phyloP scores from a whole-genome alignment of 805 yeast species.

The Candida yuanshanica region DNA sequence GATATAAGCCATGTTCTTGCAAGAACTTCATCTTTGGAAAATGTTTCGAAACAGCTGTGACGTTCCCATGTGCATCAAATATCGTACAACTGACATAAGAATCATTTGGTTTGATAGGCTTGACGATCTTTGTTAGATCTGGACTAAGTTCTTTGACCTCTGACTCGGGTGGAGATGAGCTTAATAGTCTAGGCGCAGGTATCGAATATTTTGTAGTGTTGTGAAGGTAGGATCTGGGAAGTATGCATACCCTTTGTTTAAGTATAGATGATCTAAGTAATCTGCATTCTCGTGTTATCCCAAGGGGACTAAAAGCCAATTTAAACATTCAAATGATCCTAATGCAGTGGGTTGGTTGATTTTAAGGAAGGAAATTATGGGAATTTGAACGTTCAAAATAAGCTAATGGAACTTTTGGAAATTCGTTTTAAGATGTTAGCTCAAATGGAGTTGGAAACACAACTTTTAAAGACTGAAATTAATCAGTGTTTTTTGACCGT shows the following conservation, averaged over 20 bases:
- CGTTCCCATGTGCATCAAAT: conserved; percentile 68
- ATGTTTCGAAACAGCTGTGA: conserved; percentile 70
- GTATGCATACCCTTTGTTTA: too few relatives aligned
- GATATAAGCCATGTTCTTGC: conserved; percentile 67
- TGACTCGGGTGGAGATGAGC: background rate
- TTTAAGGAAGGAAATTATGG: too few relatives aligned
- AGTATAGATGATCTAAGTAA: background rate
- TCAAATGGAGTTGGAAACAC: too few relatives aligned
- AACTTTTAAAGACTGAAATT: too few relatives aligned
- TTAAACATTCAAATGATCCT: too few relatives aligned
- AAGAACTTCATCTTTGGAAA: conserved; percentile 75
- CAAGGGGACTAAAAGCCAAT: too few relatives aligned
- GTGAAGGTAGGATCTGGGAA: background rate
- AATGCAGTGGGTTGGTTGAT: too few relatives aligned
- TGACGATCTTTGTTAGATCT: conserved; percentile 17
- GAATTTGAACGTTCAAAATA: too few relatives aligned
- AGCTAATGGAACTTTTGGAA: too few relatives aligned
- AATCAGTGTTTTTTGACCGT: too few relatives aligned
- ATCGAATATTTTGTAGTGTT: background rate
- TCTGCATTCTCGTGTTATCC: too few relatives aligned
- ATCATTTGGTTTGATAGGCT: conserved; percentile 39
- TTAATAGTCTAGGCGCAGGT: background rate
- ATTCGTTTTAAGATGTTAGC: too few relatives aligned
- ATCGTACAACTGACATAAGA: conserved; percentile 69
- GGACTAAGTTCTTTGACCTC: conserved; percentile 1